phyloP scores from a whole-genome alignment of 129 eudicot genomes.

The Flaveria bidentis region DNA sequence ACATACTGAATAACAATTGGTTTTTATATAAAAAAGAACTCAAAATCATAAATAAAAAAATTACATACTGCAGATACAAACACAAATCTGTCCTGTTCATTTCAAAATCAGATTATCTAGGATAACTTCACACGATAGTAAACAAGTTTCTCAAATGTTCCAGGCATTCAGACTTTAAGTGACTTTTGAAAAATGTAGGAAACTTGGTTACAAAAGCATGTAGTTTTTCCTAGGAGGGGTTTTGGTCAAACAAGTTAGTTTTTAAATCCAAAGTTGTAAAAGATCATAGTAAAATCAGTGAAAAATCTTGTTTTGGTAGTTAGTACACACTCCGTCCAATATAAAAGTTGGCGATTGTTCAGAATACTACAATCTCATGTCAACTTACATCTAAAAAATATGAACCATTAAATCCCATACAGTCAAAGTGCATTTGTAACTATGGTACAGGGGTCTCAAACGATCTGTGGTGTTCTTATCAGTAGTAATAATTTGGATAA shows the following conservation, averaged over 20 bases:
- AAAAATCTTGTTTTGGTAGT: background rate
- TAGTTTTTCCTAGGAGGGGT: too few species aligned
- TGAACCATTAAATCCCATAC: background rate
- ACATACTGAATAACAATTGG: background rate
- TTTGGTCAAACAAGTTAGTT: background rate
- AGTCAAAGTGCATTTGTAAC: background rate
- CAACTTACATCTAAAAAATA: background rate
- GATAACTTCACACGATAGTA: background rate
- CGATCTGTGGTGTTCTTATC: background rate
- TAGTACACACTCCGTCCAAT: background rate
- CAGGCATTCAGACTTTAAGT: too few species aligned
- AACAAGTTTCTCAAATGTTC: too few species aligned
- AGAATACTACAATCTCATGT: background rate
- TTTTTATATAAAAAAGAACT: background rate
- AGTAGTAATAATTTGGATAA: background rate
- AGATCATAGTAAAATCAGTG: background rate
- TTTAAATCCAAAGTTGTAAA: background rate
- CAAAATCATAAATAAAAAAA: background rate
- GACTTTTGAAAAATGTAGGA: too few species aligned
- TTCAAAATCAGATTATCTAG: background rate
- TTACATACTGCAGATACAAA: background rate
- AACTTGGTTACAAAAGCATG: too few species aligned
- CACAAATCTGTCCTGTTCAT: background rate
- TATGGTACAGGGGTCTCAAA: background rate
- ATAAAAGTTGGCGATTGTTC: background rate